A percentile compares a stretch with the other conserved stretches of the same genome.
phyloP scores from a whole-genome alignment of 2,329 filamentous ascomycete species.

The Aspergillus vadensis region DNA sequence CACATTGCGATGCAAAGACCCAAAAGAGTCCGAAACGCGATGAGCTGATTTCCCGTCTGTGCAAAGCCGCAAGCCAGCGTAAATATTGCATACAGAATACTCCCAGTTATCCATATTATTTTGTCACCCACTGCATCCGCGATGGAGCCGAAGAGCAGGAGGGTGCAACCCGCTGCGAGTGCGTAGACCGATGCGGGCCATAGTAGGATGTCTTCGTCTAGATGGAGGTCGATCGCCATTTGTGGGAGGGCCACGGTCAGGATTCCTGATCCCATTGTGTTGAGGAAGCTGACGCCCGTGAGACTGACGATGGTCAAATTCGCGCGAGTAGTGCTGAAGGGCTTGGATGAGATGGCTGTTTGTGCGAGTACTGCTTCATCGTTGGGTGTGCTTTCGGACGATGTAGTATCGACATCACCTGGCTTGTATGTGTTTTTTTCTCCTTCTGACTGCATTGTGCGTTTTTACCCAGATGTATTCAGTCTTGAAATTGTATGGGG shows the following conservation, averaged over 20 bases:
- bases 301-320: constrained; percentile 24
- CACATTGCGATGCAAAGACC: constrained; percentile 52
- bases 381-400: neutral
- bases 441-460: neutral
- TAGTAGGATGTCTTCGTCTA: constrained; percentile 23
- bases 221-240: constrained; percentile 30
- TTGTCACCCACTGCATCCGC: constrained; percentile 53
- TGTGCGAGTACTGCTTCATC: neutral
- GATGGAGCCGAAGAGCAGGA: constrained; percentile 54
- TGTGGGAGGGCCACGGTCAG: constrained; percentile 31
- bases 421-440: neutral
- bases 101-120: constrained; percentile 48
- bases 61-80: constrained; percentile 45
- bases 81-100: constrained; percentile 33
- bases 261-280: constrained; percentile 34
- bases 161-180: constrained; percentile 36
- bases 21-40: constrained; percentile 50
- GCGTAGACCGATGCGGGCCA: constrained; percentile 17
- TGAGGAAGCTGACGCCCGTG: constrained; percentile 33
- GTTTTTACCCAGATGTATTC: neutral
- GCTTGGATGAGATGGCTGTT: neutral
- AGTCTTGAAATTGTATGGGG: neutral
- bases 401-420: neutral
- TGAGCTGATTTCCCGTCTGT: constrained; percentile 46
- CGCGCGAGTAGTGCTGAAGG: neutral